These are phyloP conservation scores for Ganoderma lucidum DNA, from an alignment of 1,284 basidiomycete genomes.

Conservation along the genomic window DNA sequence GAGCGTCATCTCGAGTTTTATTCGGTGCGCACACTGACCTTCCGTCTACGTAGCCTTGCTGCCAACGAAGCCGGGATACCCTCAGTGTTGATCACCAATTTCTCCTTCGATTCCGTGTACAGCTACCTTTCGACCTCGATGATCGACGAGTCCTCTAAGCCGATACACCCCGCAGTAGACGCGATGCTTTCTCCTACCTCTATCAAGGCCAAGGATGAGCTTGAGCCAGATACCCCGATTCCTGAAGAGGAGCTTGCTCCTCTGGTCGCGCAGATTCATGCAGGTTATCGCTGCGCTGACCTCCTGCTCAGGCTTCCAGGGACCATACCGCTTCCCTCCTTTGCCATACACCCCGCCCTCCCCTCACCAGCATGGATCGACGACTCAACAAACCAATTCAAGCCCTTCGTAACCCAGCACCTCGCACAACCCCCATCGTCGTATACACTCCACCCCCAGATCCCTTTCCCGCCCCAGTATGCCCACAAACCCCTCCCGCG, in stretches of 20 bases:
- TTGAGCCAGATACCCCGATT: slow-evolving; percentile 60
- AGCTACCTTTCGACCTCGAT: slow-evolving; percentile 60
- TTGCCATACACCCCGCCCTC: slow-evolving; percentile 57
- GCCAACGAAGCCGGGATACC: slow-evolving; percentile 70
- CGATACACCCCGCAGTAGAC: slow-evolving; percentile 14
- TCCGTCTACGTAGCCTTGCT: slow-evolving; percentile 60
- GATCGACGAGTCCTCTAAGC: slow-evolving; percentile 28
- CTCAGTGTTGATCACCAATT: slow-evolving; percentile 78
- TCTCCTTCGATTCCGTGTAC: slow-evolving; percentile 84
- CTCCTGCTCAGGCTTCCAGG: slow-evolving; percentile 76
- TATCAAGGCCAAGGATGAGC: slow-evolving; percentile 11
- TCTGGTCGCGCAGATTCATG: slow-evolving; percentile 66
- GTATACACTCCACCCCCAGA: slow-evolving; percentile 45
- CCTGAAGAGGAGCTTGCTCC: slow-evolving; percentile 57
- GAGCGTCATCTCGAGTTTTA: slow-evolving; percentile 32
- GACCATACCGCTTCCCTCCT: slow-evolving; percentile 78
- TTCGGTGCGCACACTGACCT: slow-evolving; percentile 1
- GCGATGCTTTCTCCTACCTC: slow-evolving; percentile 19
- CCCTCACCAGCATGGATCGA: slow-evolving; percentile 74
- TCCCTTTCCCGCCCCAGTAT: slow-evolving; percentile 47
- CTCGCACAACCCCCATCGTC: slow-evolving; percentile 43
- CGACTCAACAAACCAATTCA: slow-evolving; percentile 51
- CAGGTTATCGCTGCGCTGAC: slow-evolving; percentile 78
- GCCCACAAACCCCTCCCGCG: slow-evolving; percentile 47
- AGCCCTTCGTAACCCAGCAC: slow-evolving; percentile 50